Conservation (phyloP, 441 rosid genomes). For the Syzygium syzygioides region DNA sequence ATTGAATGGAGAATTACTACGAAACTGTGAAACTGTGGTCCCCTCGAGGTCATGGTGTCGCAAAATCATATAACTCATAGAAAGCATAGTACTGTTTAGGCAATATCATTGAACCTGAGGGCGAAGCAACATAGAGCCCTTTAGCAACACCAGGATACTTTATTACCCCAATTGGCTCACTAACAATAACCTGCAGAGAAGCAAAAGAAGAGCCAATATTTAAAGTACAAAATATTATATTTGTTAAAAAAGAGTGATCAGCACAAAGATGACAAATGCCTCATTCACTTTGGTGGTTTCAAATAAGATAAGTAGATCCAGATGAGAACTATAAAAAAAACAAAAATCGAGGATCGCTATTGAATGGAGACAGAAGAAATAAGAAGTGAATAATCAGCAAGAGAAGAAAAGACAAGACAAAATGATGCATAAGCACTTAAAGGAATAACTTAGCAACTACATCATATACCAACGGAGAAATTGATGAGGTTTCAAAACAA, state of each 20-base stretch:
- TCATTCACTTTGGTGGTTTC: background rate
- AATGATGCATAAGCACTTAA: background rate
- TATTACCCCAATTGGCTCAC: conserved; percentile 70
- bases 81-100: background rate
- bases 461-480: background rate
- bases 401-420: background rate
- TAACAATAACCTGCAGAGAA: conserved; percentile 47
- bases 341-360: background rate
- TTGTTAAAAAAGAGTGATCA: background rate
- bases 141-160: conserved; percentile 80
- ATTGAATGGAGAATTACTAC: background rate
- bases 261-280: background rate
- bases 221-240: background rate
- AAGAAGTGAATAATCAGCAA: background rate
- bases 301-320: background rate
- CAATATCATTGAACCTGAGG: conserved; percentile 38
- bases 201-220: background rate
- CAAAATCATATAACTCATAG: background rate
- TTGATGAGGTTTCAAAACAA: background rate
- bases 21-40: background rate
- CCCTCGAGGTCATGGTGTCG: background rate
- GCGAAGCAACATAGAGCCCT: conserved; percentile 81
- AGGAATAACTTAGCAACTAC: background rate
- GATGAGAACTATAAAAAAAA: background rate
- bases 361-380: background rate